phyloP scores from a whole-genome alignment of 495 filamentous ascomycete genomes.

The Penicillium paradoxum region DNA sequence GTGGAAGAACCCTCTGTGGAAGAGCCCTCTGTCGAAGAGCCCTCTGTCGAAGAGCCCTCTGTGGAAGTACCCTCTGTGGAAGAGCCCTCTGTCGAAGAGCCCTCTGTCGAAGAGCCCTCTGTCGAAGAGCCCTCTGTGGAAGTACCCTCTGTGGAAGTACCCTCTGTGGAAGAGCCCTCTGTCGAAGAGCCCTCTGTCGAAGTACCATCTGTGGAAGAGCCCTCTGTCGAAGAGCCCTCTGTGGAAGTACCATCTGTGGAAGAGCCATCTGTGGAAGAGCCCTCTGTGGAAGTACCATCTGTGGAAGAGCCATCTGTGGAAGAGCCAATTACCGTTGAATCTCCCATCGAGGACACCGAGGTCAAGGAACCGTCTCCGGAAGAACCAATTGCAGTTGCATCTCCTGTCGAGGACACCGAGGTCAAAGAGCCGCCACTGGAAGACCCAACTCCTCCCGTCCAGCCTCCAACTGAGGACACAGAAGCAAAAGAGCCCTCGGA shows the following conservation, averaged over 20 bases:
- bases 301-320: neutral
- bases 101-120: too few relatives aligned
- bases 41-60: too few relatives aligned
- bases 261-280: neutral
- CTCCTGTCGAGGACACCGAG: neutral
- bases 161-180: too few relatives aligned
- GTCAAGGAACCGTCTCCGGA: neutral
- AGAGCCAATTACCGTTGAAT: neutral
- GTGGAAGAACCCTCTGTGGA: too few relatives aligned
- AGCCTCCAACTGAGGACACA: neutral
- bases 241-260: neutral
- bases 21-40: too few relatives aligned
- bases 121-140: too few relatives aligned
- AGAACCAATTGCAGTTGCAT: neutral
- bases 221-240: neutral
- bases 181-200: neutral
- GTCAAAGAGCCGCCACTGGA: neutral
- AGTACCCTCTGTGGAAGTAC: too few relatives aligned
- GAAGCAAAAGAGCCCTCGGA: conserved; percentile 4
- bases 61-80: too few relatives aligned
- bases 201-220: conserved; percentile 6
- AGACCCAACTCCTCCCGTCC: neutral
- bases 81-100: too few relatives aligned
- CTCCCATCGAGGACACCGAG: conserved; percentile 10
- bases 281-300: too few relatives aligned